phyloP scores from a whole-genome alignment of 768 basidiomycete genomes.

The Amanita subjunquillea region DNA sequence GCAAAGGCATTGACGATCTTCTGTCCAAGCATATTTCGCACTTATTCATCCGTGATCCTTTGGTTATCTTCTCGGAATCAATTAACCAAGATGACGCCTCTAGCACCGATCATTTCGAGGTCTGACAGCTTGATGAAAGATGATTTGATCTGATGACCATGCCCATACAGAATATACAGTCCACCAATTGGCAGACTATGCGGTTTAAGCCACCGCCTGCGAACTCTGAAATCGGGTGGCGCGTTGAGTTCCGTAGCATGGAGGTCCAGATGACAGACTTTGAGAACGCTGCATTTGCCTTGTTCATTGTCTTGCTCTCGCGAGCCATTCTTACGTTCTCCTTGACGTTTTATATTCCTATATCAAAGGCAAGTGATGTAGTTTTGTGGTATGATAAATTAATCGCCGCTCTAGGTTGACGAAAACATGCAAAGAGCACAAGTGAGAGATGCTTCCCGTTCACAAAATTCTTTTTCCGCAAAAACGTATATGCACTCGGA shows the following conservation, averaged over 20 bases:
- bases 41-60: slow-evolving; percentile 93
- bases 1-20: slow-evolving; percentile 70
- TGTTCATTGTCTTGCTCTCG: slow-evolving; percentile 91
- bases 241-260: slow-evolving; percentile 98
- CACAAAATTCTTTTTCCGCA: slow-evolving; percentile 85
- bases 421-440: slow-evolving; percentile 95
- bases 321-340: slow-evolving; percentile 87
- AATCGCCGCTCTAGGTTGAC: slow-evolving; percentile 58
- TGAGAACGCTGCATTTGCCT: slow-evolving; percentile 94
- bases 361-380: slow-evolving; percentile 64
- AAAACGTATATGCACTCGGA: slow-evolving; percentile 60
- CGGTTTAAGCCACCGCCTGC: slow-evolving; percentile 98
- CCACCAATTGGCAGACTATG: slow-evolving; percentile 98
- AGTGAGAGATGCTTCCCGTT: slow-evolving; percentile 60
- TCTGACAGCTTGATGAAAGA: slow-evolving; percentile 16
- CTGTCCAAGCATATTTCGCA: slow-evolving; percentile 91
- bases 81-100: slow-evolving; percentile 82
- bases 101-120: slow-evolving; percentile 96
- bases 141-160: neutral
- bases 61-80: slow-evolving; percentile 91
- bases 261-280: slow-evolving; percentile 99
- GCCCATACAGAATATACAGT: slow-evolving; percentile 79
- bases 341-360: slow-evolving; percentile 93
- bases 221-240: slow-evolving; percentile 89
- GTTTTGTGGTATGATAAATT: neutral